Evolutionary conservation across 2,329 filamentous ascomycete species (phyloP).

Genomic region (Apiospora saccharicola): DNA sequence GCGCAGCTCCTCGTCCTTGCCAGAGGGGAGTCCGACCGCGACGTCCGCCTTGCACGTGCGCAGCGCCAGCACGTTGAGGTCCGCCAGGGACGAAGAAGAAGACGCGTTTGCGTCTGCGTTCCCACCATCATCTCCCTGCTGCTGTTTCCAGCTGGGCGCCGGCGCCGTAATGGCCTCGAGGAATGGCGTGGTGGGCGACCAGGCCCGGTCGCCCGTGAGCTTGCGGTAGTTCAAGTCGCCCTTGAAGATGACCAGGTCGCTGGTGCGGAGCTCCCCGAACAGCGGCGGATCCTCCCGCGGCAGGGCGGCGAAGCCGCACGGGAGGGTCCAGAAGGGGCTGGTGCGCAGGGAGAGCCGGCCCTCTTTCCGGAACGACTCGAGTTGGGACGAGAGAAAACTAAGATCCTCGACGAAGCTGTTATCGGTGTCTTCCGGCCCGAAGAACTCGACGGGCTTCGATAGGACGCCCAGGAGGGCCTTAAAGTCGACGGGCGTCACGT

Average conservation of each 20-base stretch:
- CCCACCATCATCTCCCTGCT: too few species aligned
- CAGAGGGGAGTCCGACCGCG: constrained; percentile 82
- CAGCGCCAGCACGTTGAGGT: constrained; percentile 83
- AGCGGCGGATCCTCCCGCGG: constrained; percentile 71
- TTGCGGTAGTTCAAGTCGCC: constrained; percentile 97
- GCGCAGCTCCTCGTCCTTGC: constrained; percentile 83
- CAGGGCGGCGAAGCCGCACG: constrained; percentile 87
- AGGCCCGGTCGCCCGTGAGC: constrained; percentile 84
- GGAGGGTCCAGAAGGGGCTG: constrained; percentile 90
- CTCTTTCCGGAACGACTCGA: constrained; percentile 80
- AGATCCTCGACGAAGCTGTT: constrained; percentile 73
- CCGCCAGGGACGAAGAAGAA: constrained; percentile 60
- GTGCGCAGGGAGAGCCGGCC: constrained; percentile 84
- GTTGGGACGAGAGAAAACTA: constrained; percentile 80
- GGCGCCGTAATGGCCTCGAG: constrained; percentile 78
- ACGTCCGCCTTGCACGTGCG: constrained; percentile 97
- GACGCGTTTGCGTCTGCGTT: fast-evolving
- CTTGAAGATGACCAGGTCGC: constrained; percentile 94
- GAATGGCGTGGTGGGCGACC: constrained; percentile 90
- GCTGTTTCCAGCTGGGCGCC: constrained; percentile 64
- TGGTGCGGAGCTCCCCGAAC: constrained; percentile 78
- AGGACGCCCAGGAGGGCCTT: constrained; percentile 79
- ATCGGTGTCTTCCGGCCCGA: constrained; percentile 72
- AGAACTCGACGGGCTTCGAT: constrained; percentile 78
- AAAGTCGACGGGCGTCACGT: constrained; percentile 89